Evolutionary conservation across 2,329 filamentous ascomycete genomes (phyloP).

Genomic region (Volutella citrinella): DNA sequence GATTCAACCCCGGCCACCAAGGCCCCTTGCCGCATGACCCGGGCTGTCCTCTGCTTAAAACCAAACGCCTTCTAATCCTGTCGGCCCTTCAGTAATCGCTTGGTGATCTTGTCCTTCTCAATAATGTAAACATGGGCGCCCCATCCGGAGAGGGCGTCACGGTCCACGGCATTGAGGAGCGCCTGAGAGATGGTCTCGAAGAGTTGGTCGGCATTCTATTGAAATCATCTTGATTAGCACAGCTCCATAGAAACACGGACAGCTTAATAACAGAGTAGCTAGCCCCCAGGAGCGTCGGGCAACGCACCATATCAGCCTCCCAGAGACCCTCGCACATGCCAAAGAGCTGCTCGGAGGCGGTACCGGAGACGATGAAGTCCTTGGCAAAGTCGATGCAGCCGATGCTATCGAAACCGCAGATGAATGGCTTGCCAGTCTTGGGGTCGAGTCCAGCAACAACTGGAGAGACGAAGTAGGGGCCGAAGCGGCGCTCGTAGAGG

Average conservation of each 20-base stretch:
- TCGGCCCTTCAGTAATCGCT: slow-evolving; percentile 95
- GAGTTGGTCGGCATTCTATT: slow-evolving; percentile 77
- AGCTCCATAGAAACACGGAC: too few species aligned
- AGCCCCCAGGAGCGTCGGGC: too few species aligned
- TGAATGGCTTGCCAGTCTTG: slow-evolving; percentile 92
- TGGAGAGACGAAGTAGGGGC: slow-evolving; percentile 92
- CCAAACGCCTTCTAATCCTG: slow-evolving; percentile 68
- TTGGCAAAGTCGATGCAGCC: slow-evolving; percentile 99
- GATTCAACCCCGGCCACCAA: slow-evolving; percentile 21
- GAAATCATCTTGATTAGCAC: slow-evolving; percentile 15
- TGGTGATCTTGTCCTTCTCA: slow-evolving; percentile 99
- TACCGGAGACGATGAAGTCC: slow-evolving; percentile 98
- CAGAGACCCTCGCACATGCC: slow-evolving; percentile 97
- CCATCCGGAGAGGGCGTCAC: slow-evolving; percentile 96
- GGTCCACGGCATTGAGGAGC: slow-evolving; percentile 90
- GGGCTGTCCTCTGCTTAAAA: slow-evolving; percentile 14
- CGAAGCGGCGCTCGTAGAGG: slow-evolving; percentile 94
- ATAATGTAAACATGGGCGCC: slow-evolving; percentile 99
- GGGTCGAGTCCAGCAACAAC: slow-evolving; percentile 94
- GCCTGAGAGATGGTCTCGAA: slow-evolving; percentile 99
- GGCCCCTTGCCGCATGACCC: slow-evolving; percentile 11
- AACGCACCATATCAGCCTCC: slow-evolving; percentile 90
- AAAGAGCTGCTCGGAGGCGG: slow-evolving; percentile 95
- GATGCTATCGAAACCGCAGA: slow-evolving; percentile 98
- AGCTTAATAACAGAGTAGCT: too few species aligned